Base-by-base conservation (phyloP, 441 rosid genomes). In the Gossypium lobatum region DNA sequence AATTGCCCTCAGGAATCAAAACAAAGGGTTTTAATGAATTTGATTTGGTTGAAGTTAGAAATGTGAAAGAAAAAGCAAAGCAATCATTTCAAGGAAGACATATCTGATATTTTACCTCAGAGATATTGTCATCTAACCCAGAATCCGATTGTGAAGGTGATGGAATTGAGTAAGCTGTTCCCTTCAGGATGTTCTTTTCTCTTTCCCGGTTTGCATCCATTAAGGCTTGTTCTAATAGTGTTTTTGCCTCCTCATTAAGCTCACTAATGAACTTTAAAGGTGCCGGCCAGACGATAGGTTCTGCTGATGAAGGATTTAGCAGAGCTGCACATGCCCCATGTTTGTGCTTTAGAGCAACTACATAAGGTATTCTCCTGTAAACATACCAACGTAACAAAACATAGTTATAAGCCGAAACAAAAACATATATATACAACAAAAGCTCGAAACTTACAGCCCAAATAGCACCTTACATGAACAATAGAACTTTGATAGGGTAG, bases 241-340 rank as follows among this genome's bases (percentile, higher is more conserved):
- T 83, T 73, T 93, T 93, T 1, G 98, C 96, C 69, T 91, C 99
- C 7, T 87, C 86, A 42, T 89, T 87, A 63, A 95, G 94, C 80
- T 95, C 99, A 16, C 97, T 88, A 78, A 95, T 93, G 87, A 95
- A 90, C 80, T 95, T 95, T 65, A 95, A 82, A 11, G 99, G 98
- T 0, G 98, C 87, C 20, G 99, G 99, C 99, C 99, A 95, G 54
- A 95, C 96, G 11, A 95, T 90, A 65, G 97, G 99, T 83, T 91
- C 98, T 21, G 98, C 94, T 2, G 97, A 90, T n/a, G 95, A 81
- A 5, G 99, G 99, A 72, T 95, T 89, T 55, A 95, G 82, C 75
- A 95, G 80, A n/a, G 98, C 97, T 1, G 94, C 97, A 82, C 97
- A 91, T 45, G 91, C 88, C 78, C 89, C 87, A 46, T 95, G 93